phyloP scores from a whole-genome alignment of 2,329 filamentous ascomycete species.

The Diplocarpon mali region DNA sequence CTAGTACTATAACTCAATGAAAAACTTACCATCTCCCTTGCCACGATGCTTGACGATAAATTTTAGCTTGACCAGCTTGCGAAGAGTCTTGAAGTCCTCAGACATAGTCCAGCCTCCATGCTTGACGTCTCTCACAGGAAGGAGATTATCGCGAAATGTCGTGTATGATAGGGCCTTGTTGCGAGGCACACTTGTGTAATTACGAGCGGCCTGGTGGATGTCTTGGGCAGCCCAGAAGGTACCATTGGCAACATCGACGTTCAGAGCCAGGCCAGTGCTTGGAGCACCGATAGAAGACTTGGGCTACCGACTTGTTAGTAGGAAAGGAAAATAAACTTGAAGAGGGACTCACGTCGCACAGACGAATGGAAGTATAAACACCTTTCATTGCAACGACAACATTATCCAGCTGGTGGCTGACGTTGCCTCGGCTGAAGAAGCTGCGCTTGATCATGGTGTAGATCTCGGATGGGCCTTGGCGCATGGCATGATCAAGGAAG shows the following conservation, averaged over 20 bases:
- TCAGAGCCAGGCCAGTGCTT: slow-evolving; percentile 59
- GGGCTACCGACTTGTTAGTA: slow-evolving; percentile 12
- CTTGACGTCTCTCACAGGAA: slow-evolving; percentile 11
- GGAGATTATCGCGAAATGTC: slow-evolving; percentile 17
- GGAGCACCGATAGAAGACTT: slow-evolving; percentile 17
- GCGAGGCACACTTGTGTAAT: slow-evolving; percentile 18
- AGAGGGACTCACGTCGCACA: slow-evolving; percentile 44
- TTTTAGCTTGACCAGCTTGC: slow-evolving; percentile 41
- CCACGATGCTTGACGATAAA: slow-evolving; percentile 46
- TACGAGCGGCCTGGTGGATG: slow-evolving; percentile 27
- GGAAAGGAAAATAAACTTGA: not conserved
- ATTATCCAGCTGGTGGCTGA: slow-evolving; percentile 41
- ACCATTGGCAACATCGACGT: slow-evolving; percentile 84
- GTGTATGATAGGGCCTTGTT: slow-evolving; percentile 18
- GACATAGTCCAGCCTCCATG: slow-evolving; percentile 26
- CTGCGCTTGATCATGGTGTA: slow-evolving; percentile 68
- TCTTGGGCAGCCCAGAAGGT: slow-evolving; percentile 61
- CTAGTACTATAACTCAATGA: not conserved
- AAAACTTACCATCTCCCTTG: slow-evolving; percentile 28
- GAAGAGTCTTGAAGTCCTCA: slow-evolving; percentile 43
- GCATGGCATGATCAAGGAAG: slow-evolving; percentile 82
- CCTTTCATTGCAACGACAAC: slow-evolving; percentile 76
- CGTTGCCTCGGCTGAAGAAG: slow-evolving; percentile 48
- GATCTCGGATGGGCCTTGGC: slow-evolving; percentile 60
- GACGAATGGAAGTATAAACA: slow-evolving; percentile 74